These are phyloP conservation scores for Collybia nuda DNA, from an alignment of 768 basidiomycete species.

Conservation along the genomic window DNA sequence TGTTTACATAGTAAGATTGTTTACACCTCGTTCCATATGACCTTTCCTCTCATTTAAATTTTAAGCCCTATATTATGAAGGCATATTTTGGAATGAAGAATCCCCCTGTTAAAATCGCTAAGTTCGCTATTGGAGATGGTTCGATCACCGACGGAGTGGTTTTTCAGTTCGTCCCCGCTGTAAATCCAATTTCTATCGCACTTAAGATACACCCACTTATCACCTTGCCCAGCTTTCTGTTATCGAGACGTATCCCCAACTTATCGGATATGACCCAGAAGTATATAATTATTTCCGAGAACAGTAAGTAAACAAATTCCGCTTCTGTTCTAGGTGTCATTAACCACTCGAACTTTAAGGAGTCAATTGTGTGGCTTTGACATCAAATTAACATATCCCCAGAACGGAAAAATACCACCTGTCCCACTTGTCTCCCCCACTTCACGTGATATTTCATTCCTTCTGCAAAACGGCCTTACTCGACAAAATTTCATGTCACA, in stretches of 20 bases:
- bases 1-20: conserved; percentile 57
- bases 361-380: conserved; percentile 62
- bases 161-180: conserved; percentile 55
- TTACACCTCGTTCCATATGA: neutral
- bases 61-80: conserved; percentile 74
- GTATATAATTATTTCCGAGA: conserved; percentile 68
- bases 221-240: conserved; percentile 42
- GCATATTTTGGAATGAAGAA: conserved; percentile 61
- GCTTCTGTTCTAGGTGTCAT: neutral
- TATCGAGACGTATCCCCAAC: conserved; percentile 72
- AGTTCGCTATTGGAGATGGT: conserved; percentile 73
- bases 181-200: conserved; percentile 26
- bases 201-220: neutral
- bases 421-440: conserved; percentile 33
- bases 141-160: conserved; percentile 50
- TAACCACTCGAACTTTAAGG: conserved; percentile 29
- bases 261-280: conserved; percentile 69
- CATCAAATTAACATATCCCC: conserved; percentile 69
- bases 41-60: neutral
- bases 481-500: conserved; percentile 18
- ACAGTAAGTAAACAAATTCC: conserved; percentile 47
- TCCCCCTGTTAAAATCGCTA: conserved; percentile 67
- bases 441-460: conserved; percentile 33
- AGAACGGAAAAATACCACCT: conserved; percentile 49
- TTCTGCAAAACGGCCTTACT: conserved; percentile 11